A percentile compares a stretch with the other conserved stretches of the same genome.
These are phyloP conservation scores for Neurospora intermedia DNA, from an alignment of 495 filamentous ascomycete species.

Conservation along the genomic window DNA sequence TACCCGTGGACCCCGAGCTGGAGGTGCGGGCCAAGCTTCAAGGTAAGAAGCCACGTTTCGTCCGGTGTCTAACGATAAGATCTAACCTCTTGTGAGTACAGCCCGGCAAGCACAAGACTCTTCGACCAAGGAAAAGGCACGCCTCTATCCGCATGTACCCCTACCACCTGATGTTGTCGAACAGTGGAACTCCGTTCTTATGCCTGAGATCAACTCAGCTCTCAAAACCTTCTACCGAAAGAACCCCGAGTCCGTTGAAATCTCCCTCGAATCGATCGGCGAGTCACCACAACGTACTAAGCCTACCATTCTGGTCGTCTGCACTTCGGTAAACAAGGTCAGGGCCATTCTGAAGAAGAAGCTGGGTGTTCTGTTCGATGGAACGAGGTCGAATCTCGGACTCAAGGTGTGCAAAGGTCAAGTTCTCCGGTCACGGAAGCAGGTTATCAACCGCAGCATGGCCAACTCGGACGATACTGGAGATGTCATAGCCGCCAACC, in stretches of 20 bases:
- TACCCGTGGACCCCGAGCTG: background rate
- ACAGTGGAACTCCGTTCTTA: conserved; percentile 59
- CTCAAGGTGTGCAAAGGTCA: conserved; percentile 59
- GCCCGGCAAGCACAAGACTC: background rate
- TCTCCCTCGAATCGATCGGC: conserved; percentile 63
- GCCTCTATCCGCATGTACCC: conserved; percentile 39
- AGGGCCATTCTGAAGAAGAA: conserved; percentile 60
- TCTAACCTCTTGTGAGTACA: background rate
- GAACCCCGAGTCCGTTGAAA: conserved; percentile 61
- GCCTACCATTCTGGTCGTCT: conserved; percentile 68
- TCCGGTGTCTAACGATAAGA: background rate
- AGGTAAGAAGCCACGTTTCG: conserved; percentile 1
- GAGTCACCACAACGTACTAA: conserved; percentile 52
- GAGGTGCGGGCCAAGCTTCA: background rate
- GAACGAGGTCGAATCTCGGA: conserved; percentile 38
- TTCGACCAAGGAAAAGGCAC: conserved; percentile 26
- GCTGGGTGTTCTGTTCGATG: conserved; percentile 46
- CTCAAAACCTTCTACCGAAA: conserved; percentile 51
- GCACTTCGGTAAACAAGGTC: conserved; percentile 60
- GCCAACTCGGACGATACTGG: conserved; percentile 15
- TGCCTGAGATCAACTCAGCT: conserved; percentile 56
- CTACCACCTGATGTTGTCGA: conserved; percentile 52
- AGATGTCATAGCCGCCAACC: conserved; percentile 40
- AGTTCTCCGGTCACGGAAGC: conserved; percentile 54
- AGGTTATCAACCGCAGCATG: conserved; percentile 24